Conservation (phyloP, 805 yeast species). For the Saccharomycopsis lassenensis region DNA sequence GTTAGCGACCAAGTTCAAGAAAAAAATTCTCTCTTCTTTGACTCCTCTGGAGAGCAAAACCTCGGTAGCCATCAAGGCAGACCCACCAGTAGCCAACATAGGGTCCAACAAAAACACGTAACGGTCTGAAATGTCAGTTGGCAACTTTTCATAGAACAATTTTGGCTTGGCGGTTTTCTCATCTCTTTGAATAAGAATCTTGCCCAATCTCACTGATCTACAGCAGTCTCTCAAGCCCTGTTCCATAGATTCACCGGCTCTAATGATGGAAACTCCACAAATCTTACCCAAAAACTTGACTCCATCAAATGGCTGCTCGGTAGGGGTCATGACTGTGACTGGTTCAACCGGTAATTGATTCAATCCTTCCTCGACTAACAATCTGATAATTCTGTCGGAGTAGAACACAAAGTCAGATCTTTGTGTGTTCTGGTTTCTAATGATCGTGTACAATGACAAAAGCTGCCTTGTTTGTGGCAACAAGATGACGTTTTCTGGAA, state of each 20-base stretch:
- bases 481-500: constrained; percentile 48
- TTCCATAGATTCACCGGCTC: constrained; percentile 99
- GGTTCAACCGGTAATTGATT: constrained; percentile 86
- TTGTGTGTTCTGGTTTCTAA: constrained; percentile 68
- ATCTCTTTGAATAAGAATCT: constrained; percentile 92
- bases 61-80: constrained; percentile 95
- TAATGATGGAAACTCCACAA: constrained; percentile 94
- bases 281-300: constrained; percentile 80
- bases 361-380: constrained; percentile 90
- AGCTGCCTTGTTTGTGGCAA: constrained; percentile 88
- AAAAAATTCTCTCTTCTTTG: constrained; percentile 73
- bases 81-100: constrained; percentile 97
- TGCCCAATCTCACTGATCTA: constrained; percentile 91
- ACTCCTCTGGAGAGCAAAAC: constrained; percentile 84
- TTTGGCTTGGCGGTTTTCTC: constrained; percentile 95
- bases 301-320: constrained; percentile 64
- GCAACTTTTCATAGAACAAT: constrained; percentile 85
- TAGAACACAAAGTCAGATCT: constrained; percentile 93
- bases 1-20: constrained; percentile 83
- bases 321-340: constrained; percentile 59
- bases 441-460: constrained; percentile 76
- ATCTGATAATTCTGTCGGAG: constrained; percentile 86
- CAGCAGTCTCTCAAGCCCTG: constrained; percentile 97
- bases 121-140: constrained; percentile 80
- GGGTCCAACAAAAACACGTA: constrained; percentile 92